These are phyloP conservation scores for Gossypium arboreum DNA, from an alignment of 345 rosid genomes.

Conservation along the genomic window DNA sequence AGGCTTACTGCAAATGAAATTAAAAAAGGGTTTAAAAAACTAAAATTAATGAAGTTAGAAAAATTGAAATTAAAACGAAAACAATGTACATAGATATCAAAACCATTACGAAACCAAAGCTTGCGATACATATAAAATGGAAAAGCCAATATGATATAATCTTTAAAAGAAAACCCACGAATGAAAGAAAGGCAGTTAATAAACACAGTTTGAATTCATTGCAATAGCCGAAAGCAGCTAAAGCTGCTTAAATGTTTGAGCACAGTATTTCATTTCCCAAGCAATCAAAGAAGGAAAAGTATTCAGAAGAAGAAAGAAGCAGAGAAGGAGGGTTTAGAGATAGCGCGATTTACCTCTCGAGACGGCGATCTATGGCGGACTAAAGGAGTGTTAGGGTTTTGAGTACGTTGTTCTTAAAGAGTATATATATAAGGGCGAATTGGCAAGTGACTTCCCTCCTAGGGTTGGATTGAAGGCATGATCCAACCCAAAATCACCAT, in stretches of 20 bases:
- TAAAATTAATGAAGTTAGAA: too few species aligned
- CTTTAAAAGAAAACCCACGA: neutral
- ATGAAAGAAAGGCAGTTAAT: neutral
- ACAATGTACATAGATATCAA: too few species aligned
- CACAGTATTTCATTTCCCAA: neutral
- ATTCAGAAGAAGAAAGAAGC: neutral
- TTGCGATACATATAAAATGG: neutral
- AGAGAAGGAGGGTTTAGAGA: too few species aligned
- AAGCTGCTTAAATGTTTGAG: neutral
- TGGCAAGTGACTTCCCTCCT: too few species aligned
- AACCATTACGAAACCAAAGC: neutral
- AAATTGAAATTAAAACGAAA: too few species aligned
- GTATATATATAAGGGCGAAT: too few species aligned
- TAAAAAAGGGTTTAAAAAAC: neutral
- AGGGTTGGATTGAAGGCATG: too few species aligned
- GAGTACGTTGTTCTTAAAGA: neutral
- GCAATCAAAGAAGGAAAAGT: neutral
- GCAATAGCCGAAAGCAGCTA: neutral
- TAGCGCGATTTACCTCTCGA: slow-evolving; percentile 13
- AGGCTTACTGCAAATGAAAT: neutral
- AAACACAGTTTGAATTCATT: neutral
- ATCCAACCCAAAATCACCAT: too few species aligned
- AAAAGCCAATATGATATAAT: neutral
- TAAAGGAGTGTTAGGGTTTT: slow-evolving; percentile 20
- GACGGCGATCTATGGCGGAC: slow-evolving; percentile 6